Conservation (phyloP, 768 basidiomycete genomes). For the Antrodiella citrinella region DNA sequence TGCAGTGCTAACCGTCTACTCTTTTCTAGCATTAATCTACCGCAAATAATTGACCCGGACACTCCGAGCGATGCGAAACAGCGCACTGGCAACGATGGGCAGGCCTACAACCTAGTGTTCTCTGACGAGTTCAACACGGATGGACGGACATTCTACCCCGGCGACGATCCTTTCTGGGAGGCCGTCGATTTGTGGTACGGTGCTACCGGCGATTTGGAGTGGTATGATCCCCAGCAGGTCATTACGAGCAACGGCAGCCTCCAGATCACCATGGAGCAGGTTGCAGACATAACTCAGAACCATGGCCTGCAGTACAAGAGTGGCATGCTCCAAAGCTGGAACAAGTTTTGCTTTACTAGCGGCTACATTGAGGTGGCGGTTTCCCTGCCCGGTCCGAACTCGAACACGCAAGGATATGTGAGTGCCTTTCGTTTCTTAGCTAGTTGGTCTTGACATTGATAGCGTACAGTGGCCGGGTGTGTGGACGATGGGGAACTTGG, state of each 20-base stretch:
- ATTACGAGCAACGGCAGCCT: slow-evolving; percentile 60
- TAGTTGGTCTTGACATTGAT: background rate
- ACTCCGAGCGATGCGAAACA: slow-evolving; percentile 55
- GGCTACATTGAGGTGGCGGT: slow-evolving; percentile 67
- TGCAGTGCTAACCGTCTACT: too few relatives aligned
- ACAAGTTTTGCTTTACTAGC: slow-evolving; percentile 80
- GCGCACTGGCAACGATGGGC: slow-evolving; percentile 66
- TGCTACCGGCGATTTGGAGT: slow-evolving; percentile 61
- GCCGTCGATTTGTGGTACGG: slow-evolving; percentile 69
- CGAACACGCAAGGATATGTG: slow-evolving; percentile 40
- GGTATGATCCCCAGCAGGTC: slow-evolving; percentile 64
- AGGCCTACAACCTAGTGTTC: slow-evolving; percentile 59
- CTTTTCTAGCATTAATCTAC: slow-evolving; percentile 32
- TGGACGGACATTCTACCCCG: slow-evolving; percentile 45
- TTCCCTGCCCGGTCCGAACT: slow-evolving; percentile 50
- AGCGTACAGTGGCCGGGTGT: slow-evolving; percentile 65
- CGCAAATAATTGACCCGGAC: slow-evolving; percentile 56
- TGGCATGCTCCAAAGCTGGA: slow-evolving; percentile 86
- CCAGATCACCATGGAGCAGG: slow-evolving; percentile 59
- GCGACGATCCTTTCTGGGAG: slow-evolving; percentile 67
- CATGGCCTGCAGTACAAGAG: slow-evolving; percentile 57
- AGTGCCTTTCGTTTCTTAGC: slow-evolving; percentile 15
- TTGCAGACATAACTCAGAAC: slow-evolving; percentile 25
- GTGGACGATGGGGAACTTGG: slow-evolving; percentile 89
- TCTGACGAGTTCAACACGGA: slow-evolving; percentile 57